A percentile compares a stretch with the other conserved stretches of the same genome.
Conservation (phyloP, 768 basidiomycete species). For the Imleria badia region DNA sequence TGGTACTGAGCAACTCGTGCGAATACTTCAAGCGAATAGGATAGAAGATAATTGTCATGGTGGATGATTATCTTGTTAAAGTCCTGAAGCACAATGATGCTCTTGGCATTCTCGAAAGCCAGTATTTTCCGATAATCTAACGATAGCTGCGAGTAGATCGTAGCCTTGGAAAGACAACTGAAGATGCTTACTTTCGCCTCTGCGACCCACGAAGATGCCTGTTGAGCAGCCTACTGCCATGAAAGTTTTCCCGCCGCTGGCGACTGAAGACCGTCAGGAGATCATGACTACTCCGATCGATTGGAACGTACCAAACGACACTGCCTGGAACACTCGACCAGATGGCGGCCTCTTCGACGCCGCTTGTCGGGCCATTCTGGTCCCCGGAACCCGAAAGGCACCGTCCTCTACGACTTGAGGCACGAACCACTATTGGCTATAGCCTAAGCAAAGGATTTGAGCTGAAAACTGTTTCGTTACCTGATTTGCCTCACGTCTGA, state of each 20-base stretch:
- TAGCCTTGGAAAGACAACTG: neutral
- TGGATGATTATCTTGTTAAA: slow-evolving; percentile 73
- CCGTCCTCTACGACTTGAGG: slow-evolving; percentile 56
- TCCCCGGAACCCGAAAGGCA: slow-evolving; percentile 53
- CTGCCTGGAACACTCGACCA: slow-evolving; percentile 59
- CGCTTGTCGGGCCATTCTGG: slow-evolving; percentile 31
- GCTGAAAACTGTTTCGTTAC: slow-evolving; percentile 35
- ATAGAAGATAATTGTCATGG: slow-evolving; percentile 51
- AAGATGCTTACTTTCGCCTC: slow-evolving; percentile 49
- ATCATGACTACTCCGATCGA: neutral
- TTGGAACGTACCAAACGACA: slow-evolving; percentile 57
- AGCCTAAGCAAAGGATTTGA: slow-evolving; percentile 7
- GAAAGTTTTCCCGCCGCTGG: slow-evolving; percentile 49
- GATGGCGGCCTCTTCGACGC: slow-evolving; percentile 39
- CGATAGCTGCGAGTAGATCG: neutral
- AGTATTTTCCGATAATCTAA: slow-evolving; percentile 63
- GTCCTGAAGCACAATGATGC: slow-evolving; percentile 56
- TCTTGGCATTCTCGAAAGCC: slow-evolving; percentile 45
- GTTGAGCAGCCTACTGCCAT: slow-evolving; percentile 63
- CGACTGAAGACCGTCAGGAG: slow-evolving; percentile 33
- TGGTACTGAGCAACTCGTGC: slow-evolving; percentile 56
- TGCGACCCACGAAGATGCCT: slow-evolving; percentile 68
- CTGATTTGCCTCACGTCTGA: slow-evolving; percentile 69
- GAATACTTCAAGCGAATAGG: slow-evolving; percentile 73
- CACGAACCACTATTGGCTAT: slow-evolving; percentile 58